phyloP scores from a whole-genome alignment of 1,284 basidiomycete species.

The Ganoderma sp. region DNA sequence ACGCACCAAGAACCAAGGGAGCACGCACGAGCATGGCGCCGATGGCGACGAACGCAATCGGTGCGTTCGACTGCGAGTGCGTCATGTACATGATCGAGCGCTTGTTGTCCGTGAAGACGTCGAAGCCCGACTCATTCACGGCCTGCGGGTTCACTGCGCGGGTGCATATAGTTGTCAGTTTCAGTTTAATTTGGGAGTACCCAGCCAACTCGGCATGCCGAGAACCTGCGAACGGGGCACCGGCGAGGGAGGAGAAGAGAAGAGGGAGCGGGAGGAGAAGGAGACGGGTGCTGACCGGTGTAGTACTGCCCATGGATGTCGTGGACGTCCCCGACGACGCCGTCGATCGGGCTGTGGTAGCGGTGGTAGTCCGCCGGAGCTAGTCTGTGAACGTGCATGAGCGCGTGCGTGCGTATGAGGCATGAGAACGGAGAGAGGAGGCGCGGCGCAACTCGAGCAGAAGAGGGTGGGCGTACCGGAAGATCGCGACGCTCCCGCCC shows the following conservation, averaged over 20 bases:
- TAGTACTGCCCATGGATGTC: slow-evolving; percentile 64
- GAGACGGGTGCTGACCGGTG: slow-evolving; percentile 48
- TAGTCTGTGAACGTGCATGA: slow-evolving; percentile 47
- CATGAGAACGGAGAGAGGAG: not conserved
- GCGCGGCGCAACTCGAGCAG: too few relatives aligned
- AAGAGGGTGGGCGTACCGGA: slow-evolving; percentile 41
- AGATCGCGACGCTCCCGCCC: slow-evolving; percentile 65
- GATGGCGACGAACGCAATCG: slow-evolving; percentile 65
- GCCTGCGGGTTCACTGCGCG: slow-evolving; percentile 78
- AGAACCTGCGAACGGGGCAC: not conserved
- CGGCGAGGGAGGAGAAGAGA: too few relatives aligned
- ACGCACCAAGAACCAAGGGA: too few relatives aligned
- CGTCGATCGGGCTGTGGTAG: slow-evolving; percentile 81
- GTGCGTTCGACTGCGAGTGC: slow-evolving; percentile 50
- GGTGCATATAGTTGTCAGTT: too few relatives aligned
- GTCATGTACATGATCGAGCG: slow-evolving; percentile 63
- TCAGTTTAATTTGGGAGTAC: too few relatives aligned
- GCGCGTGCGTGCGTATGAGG: too few relatives aligned
- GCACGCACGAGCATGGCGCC: slow-evolving; percentile 65
- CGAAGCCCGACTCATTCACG: slow-evolving; percentile 71
- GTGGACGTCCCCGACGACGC: slow-evolving; percentile 54
- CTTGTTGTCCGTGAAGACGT: slow-evolving; percentile 78
- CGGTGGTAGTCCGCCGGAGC: slow-evolving; percentile 88
- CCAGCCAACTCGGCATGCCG: not conserved
- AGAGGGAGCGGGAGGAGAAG: too few relatives aligned